Percentiles rank a stretch among this genome's conserved stretches.
Conservation (phyloP, 169 alveolate genomes). For the Plasmodium gallinaceum region DNA sequence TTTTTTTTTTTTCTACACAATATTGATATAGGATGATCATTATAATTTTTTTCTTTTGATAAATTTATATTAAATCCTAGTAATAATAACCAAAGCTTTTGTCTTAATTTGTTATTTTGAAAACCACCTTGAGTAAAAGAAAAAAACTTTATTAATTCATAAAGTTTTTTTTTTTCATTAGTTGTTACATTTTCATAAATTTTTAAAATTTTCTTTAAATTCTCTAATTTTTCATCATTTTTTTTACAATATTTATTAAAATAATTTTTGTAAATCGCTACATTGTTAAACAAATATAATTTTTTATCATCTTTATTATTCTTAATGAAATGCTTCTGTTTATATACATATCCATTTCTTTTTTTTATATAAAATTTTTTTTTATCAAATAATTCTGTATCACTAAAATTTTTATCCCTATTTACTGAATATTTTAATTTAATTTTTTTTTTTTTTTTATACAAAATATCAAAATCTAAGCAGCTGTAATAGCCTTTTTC, state of each 20-base stretch:
- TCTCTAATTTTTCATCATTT: constrained; percentile 34
- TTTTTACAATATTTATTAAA: constrained; percentile 44
- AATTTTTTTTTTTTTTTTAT: constrained; percentile 67
- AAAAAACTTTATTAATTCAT: constrained; percentile 65
- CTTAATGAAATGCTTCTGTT: constrained; percentile 36
- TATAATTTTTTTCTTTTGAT: constrained; percentile 62
- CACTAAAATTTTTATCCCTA: constrained; percentile 60
- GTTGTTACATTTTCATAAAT: constrained; percentile 70
- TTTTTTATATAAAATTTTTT: constrained; percentile 31
- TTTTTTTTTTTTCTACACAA: constrained; percentile 58
- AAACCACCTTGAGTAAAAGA: constrained; percentile 74
- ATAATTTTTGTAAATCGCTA: constrained; percentile 55
- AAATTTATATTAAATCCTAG: constrained; percentile 69
- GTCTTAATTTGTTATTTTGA: constrained; percentile 62
- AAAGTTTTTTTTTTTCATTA: constrained; percentile 43
- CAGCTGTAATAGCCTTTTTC: constrained; percentile 71
- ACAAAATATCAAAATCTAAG: constrained; percentile 63
- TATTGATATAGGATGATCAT: constrained; percentile 67
- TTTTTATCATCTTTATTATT: constrained; percentile 15
- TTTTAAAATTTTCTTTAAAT: constrained; percentile 60
- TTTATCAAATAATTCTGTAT: constrained; percentile 46
- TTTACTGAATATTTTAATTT: constrained; percentile 50
- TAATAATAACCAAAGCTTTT: constrained; percentile 56
- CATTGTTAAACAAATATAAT: constrained; percentile 36
- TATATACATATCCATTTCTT: constrained; percentile 32